Evolutionary conservation across 2,329 filamentous ascomycete species (phyloP), one percentile per base, ranked within the genome.

Genomic region (Talaromyces sp.): DNA sequence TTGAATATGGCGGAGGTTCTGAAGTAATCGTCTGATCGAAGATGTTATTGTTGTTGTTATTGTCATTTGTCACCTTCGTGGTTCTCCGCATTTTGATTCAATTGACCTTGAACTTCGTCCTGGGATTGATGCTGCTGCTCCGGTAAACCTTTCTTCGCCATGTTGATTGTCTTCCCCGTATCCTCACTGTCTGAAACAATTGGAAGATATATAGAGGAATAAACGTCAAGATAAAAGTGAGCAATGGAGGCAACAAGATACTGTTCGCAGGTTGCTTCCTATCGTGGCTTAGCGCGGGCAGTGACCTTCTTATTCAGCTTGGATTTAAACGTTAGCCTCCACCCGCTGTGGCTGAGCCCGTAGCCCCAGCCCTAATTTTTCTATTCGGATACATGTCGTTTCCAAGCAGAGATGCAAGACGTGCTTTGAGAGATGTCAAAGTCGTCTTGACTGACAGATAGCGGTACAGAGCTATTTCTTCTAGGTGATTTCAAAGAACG

Each of bases 1-100:
- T 66, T 31, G 66, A 67, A n/a, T 67, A 67, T 41, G 66, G 64
- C 15, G 66, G 66, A 39, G 66, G 66, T 59, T 67, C 66, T 39
- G 62, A 64, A 6, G 62, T 64, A 27, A 61, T 54, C 35, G 63
- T 61, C 27, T 65, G 56, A 39, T 64, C 57, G 39, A 65, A 61
- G 35, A 65, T 41, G 57, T 39, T 60, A n/a, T 43, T 39, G 43
- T 56, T 61, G 47, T 54, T 41, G 35, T 47, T 41, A 25, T 47
- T 56, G 31, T 49, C 22, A 25, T 19, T 19, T 56, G 31, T 49
- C 19, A 25, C 13, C 22, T 41, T 63, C 47, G 33, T 45, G 31
- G 54, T 33, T 43, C 37, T 52, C 35, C 57, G 63, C 56, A 59
- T 45, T 33, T 13, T 45, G 56, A 33, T 59, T 10, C 56, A 33